Evolutionary conservation across 108 stramenopile species (phyloP).

Genomic region (Fragilariopsis cylindrus): DNA sequence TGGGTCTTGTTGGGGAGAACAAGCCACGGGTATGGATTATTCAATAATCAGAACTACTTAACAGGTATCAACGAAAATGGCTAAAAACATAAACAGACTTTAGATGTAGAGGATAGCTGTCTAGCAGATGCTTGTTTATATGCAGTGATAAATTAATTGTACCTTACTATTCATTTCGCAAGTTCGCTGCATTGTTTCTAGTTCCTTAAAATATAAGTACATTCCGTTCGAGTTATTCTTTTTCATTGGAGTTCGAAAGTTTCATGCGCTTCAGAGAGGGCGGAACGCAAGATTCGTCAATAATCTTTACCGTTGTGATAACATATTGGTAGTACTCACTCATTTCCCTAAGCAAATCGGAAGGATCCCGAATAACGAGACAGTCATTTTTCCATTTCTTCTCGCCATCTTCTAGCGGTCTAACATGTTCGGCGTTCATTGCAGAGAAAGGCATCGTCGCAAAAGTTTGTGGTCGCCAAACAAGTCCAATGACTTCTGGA

Average conservation of each 20-base stretch:
- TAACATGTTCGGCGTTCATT: constrained; percentile 62
- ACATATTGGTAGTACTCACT: constrained; percentile 41
- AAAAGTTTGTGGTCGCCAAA: constrained; percentile 76
- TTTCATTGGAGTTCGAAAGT: background rate
- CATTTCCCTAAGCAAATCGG: constrained; percentile 70
- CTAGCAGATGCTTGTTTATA: too few relatives aligned
- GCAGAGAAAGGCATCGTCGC: constrained; percentile 60
- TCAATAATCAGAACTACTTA: too few relatives aligned
- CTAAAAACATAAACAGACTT: too few relatives aligned
- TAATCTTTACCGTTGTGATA: constrained; percentile 53
- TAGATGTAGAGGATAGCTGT: too few relatives aligned
- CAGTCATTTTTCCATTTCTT: constrained; percentile 61
- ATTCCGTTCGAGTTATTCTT: too few relatives aligned
- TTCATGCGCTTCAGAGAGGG: constrained; percentile 1
- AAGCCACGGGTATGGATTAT: too few relatives aligned
- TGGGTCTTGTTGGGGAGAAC: too few relatives aligned
- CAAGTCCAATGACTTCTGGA: constrained; percentile 77
- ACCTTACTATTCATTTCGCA: too few relatives aligned
- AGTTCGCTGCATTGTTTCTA: too few relatives aligned
- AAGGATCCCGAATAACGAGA: constrained; percentile 53
- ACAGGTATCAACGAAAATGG: too few relatives aligned
- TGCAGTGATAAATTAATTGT: too few relatives aligned
- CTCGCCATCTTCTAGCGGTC: constrained; percentile 44
- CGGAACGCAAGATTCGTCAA: constrained; percentile 5
- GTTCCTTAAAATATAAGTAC: too few relatives aligned